These are phyloP conservation scores for Crucihimalaya himalaica DNA, from an alignment of 345 rosid species.

Conservation along the genomic window DNA sequence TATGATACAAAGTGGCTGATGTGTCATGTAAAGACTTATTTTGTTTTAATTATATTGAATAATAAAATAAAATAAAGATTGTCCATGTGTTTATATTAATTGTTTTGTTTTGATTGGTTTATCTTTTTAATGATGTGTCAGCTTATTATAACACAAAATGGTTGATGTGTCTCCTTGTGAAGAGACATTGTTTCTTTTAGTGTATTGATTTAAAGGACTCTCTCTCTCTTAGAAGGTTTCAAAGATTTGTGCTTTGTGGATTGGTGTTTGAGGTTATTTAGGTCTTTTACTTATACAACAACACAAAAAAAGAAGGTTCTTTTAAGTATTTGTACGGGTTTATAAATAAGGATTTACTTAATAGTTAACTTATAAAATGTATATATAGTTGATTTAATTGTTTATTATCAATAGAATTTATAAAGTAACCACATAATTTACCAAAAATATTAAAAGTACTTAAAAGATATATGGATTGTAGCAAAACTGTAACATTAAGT, in stretches of 20 bases:
- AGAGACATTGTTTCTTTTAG: no score
- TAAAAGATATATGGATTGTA: neutral
- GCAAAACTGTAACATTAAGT: neutral
- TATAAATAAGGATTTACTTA: neutral
- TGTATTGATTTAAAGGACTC: no score
- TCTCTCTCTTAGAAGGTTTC: conserved; percentile 15
- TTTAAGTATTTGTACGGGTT: neutral
- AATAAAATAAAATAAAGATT: no score
- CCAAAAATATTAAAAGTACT: neutral
- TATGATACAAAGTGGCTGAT: no score
- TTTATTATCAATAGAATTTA: neutral
- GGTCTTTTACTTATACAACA: neutral
- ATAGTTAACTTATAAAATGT: neutral
- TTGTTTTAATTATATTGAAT: no score
- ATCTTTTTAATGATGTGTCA: no score
- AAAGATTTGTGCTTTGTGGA: conserved; percentile 23
- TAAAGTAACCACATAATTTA: neutral
- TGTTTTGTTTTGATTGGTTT: no score
- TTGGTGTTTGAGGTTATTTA: conserved; percentile 8
- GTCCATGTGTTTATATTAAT: no score
- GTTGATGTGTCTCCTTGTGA: no score
- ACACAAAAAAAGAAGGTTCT: neutral
- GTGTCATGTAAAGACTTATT: no score
- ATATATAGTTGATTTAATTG: neutral
- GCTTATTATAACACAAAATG: no score